phyloP scores from a whole-genome alignment of 2,329 filamentous ascomycete genomes.

The Monosporascus cannonballus region DNA sequence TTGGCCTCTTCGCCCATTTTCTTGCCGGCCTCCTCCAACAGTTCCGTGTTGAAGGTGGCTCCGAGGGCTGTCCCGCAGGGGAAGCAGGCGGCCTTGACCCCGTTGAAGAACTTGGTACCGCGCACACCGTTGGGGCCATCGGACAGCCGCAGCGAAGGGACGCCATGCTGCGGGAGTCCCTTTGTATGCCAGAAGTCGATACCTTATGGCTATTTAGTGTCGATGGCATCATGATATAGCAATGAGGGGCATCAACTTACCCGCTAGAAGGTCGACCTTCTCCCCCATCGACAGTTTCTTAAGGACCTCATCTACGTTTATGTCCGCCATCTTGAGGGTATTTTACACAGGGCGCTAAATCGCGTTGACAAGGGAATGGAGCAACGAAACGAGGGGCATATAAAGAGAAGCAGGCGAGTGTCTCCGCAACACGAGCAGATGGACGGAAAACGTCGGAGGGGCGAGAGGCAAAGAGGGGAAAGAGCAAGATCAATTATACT shows the following conservation, averaged over 20 bases:
- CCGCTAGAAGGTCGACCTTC: slow-evolving; percentile 48
- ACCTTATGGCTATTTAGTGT: slow-evolving; percentile 29
- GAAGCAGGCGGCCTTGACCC: slow-evolving; percentile 53
- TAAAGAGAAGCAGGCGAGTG: neutral
- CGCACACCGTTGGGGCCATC: slow-evolving; percentile 67
- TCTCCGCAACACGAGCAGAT: neutral
- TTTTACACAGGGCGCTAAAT: neutral
- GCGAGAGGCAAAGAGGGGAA: neutral
- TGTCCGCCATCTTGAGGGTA: slow-evolving; percentile 36
- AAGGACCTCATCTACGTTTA: slow-evolving; percentile 48
- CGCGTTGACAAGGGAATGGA: neutral
- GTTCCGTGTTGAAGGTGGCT: slow-evolving; percentile 49
- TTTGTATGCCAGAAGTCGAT: slow-evolving; percentile 67
- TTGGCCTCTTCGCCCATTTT: slow-evolving; percentile 48
- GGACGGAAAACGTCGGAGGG: neutral
- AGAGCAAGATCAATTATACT: neutral
- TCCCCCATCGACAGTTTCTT: slow-evolving; percentile 47
- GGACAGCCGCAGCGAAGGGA: slow-evolving; percentile 59
- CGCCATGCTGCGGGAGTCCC: slow-evolving; percentile 50
- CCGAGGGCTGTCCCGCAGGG: slow-evolving; percentile 53
- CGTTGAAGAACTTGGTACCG: slow-evolving; percentile 63
- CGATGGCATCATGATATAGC: neutral
- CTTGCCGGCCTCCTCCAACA: slow-evolving; percentile 44
- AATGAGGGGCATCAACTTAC: slow-evolving; percentile 20
- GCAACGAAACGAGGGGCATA: neutral